A percentile compares a stretch with the other conserved stretches of the same genome.
These are phyloP conservation scores for Lyophyllum semitale DNA, from an alignment of 768 basidiomycete genomes.

Conservation along the genomic window DNA sequence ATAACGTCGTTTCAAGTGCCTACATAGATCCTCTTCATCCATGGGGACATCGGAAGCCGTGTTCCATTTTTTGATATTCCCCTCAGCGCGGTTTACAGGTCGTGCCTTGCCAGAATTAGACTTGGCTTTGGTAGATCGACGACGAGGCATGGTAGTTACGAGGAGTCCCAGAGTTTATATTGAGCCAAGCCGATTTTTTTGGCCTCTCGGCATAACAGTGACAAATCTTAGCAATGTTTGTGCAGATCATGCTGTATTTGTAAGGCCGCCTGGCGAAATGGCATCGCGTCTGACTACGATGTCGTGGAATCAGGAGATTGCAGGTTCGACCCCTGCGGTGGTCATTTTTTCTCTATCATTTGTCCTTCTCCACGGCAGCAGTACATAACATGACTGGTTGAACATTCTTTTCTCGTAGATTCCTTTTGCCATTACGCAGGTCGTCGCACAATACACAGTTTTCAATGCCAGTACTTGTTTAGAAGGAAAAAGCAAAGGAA, in stretches of 20 bases:
- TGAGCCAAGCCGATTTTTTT: neutral
- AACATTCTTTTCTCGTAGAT: too few species aligned
- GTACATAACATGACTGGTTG: too few species aligned
- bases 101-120: conserved; percentile 41
- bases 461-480: neutral
- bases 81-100: conserved; percentile 49
- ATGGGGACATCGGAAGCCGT: conserved; percentile 66
- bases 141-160: conserved; percentile 47
- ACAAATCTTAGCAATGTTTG: neutral
- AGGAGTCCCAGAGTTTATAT: too few species aligned
- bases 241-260: conserved; percentile 34
- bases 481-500: neutral
- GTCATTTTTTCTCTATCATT: conserved; percentile 50
- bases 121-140: conserved; percentile 40
- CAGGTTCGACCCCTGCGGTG: conserved; percentile 92
- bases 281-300: conserved; percentile 92
- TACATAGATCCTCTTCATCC: conserved; percentile 82
- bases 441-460: too few species aligned
- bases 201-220: conserved; percentile 90
- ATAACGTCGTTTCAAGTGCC: conserved; percentile 25
- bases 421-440: too few species aligned
- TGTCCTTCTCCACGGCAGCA: too few species aligned
- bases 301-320: conserved; percentile 76
- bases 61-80: conserved; percentile 67
- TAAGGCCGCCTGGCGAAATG: conserved; percentile 93